Evolutionary conservation across 331 rosid genomes (phyloP).

Genomic region (Quercus lobata): DNA sequence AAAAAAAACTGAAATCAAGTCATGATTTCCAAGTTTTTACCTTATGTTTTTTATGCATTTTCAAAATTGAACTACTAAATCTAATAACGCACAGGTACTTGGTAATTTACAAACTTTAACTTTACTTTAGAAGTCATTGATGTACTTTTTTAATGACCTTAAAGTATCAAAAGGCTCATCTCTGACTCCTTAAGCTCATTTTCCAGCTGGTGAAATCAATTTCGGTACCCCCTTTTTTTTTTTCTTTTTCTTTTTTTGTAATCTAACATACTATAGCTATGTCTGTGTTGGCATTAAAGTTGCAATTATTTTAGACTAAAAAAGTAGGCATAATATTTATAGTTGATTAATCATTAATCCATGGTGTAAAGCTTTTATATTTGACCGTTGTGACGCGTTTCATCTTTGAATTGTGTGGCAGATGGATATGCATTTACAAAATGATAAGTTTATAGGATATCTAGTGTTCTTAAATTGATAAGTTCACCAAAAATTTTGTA

Average conservation of each 20-base stretch:
- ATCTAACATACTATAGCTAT: neutral
- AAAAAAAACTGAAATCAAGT: no score
- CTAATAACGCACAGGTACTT: neutral
- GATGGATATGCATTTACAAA: no score
- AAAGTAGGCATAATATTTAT: neutral
- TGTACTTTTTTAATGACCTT: neutral
- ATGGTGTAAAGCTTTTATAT: neutral
- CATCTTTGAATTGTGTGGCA: no score
- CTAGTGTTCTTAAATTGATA: no score
- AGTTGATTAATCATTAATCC: neutral
- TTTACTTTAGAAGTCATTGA: neutral
- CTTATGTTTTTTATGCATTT: neutral
- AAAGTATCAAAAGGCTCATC: neutral
- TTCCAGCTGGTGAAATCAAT: conserved; percentile 10
- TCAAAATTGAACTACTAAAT: neutral
- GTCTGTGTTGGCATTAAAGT: neutral
- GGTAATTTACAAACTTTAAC: neutral
- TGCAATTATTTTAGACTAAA: no score
- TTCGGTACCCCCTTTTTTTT: no score
- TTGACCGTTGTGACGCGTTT: neutral
- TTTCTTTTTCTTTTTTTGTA: no score
- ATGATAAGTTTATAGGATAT: no score
- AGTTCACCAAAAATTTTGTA: no score
- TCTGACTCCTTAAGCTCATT: neutral
- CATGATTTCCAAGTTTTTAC: no score